These are phyloP conservation scores for Paraphoma sp. DNA, from an alignment of 2,329 filamentous ascomycete species.

Conservation along the genomic window DNA sequence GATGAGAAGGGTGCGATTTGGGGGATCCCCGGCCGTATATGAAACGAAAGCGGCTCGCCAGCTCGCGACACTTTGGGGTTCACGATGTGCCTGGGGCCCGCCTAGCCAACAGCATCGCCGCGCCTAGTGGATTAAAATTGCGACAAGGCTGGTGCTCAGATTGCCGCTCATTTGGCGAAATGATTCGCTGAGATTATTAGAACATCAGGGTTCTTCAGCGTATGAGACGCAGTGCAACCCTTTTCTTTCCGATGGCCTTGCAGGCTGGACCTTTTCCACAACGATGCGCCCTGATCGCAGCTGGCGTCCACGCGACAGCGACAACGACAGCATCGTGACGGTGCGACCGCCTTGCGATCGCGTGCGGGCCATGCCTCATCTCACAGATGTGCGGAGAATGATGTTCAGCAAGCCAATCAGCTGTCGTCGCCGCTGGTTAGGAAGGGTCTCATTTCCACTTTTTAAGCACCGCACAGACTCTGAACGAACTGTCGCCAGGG, in stretches of 20 bases:
- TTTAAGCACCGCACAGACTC: slow-evolving; percentile 34
- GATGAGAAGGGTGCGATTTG: slow-evolving; percentile 19
- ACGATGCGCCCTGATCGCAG: not conserved
- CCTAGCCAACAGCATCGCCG: slow-evolving; percentile 25
- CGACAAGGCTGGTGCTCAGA: slow-evolving; percentile 20
- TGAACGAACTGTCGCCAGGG: slow-evolving; percentile 15
- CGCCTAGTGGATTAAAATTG: slow-evolving; percentile 21
- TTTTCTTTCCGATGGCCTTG: not conserved
- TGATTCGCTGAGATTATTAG: slow-evolving; percentile 13
- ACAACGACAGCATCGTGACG: not conserved
- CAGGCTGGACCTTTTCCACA: not conserved
- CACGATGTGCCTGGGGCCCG: slow-evolving; percentile 23
- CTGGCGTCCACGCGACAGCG: not conserved
- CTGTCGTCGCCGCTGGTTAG: not conserved
- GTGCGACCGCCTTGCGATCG: slow-evolving; percentile 2
- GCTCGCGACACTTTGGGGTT: slow-evolving; percentile 22
- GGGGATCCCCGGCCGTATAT: slow-evolving; percentile 32
- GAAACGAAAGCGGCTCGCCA: slow-evolving; percentile 22
- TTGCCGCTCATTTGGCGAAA: slow-evolving; percentile 11
- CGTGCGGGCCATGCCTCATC: slow-evolving; percentile 26
- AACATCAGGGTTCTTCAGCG: not conserved
- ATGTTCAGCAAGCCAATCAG: slow-evolving; percentile 35
- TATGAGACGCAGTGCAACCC: not conserved
- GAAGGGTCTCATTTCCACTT: slow-evolving; percentile 41
- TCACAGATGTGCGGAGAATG: slow-evolving; percentile 25